Conservation (phyloP, 78 protist species). For the Dictyostelium brefeldianum region DNA sequence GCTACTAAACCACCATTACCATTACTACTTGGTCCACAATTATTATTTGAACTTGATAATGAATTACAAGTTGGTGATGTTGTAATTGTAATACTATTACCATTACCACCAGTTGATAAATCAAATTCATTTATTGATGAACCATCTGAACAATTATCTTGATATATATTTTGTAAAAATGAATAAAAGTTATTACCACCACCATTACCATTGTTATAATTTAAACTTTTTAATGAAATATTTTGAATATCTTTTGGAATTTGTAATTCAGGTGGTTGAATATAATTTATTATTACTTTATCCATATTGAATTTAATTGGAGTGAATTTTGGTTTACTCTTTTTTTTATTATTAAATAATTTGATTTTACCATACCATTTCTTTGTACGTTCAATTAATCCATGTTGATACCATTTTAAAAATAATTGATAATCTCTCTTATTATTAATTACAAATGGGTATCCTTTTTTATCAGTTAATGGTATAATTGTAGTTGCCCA, state of each 20-base stretch:
- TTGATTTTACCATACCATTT: not conserved
- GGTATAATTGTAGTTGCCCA: constrained; percentile 10
- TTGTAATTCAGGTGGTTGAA: not conserved
- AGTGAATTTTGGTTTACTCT: not conserved
- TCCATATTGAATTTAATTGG: not conserved
- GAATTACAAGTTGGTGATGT: not conserved
- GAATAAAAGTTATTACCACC: not conserved
- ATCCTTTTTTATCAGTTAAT: not conserved
- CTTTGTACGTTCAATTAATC: not conserved
- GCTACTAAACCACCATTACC: not conserved
- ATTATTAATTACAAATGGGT: not conserved
- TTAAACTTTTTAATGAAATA: not conserved
- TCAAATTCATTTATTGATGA: not conserved
- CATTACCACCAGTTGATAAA: not conserved
- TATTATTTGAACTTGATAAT: not conserved
- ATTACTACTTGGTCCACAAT: too few relatives aligned
- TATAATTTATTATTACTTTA: not conserved
- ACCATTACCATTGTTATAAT: too few relatives aligned
- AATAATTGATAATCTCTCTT: not conserved
- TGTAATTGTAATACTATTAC: not conserved
- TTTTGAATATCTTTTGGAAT: constrained; percentile 1
- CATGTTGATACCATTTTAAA: not conserved
- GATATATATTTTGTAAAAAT: too few relatives aligned
- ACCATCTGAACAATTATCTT: not conserved
- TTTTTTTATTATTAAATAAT: not conserved